These are phyloP conservation scores for Entonaema liquescens DNA, from an alignment of 495 filamentous ascomycete species.

Conservation along the genomic window DNA sequence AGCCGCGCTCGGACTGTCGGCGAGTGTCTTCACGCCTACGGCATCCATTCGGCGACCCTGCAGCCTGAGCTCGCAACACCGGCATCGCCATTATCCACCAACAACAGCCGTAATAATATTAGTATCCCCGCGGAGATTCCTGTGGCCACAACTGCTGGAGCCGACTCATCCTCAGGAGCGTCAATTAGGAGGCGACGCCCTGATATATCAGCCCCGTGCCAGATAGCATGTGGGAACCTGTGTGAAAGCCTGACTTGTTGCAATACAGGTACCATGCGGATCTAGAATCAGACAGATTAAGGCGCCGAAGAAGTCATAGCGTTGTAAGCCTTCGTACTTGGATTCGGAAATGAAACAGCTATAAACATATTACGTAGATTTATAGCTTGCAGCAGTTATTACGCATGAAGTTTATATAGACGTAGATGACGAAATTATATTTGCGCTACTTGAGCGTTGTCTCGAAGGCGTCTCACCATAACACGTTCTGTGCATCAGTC, in stretches of 20 bases:
- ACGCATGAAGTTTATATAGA: not conserved
- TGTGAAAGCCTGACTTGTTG: slow-evolving; percentile 48
- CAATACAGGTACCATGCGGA: slow-evolving; percentile 34
- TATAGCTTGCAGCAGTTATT: not conserved
- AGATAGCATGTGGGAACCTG: slow-evolving; percentile 47
- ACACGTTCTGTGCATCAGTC: not conserved
- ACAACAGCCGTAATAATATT: slow-evolving; percentile 1
- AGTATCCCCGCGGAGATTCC: not conserved
- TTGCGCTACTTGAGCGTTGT: not conserved
- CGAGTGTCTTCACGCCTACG: slow-evolving; percentile 88
- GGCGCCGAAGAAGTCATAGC: too few relatives aligned
- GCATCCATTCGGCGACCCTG: slow-evolving; percentile 90
- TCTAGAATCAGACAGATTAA: too few relatives aligned
- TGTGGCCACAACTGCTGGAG: not conserved
- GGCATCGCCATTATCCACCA: not conserved
- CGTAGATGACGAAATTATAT: not conserved
- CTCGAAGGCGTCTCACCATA: not conserved
- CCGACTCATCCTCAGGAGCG: slow-evolving; percentile 15
- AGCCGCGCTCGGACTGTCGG: slow-evolving; percentile 75
- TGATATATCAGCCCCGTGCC: slow-evolving; percentile 34
- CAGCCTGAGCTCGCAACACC: slow-evolving; percentile 73
- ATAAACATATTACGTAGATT: not conserved
- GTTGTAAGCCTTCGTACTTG: too few relatives aligned
- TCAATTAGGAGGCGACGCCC: slow-evolving; percentile 43
- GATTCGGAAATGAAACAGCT: not conserved